These are phyloP conservation scores for Penicillium oxalicum DNA, from an alignment of 2,329 filamentous ascomycete species.

Conservation along the genomic window DNA sequence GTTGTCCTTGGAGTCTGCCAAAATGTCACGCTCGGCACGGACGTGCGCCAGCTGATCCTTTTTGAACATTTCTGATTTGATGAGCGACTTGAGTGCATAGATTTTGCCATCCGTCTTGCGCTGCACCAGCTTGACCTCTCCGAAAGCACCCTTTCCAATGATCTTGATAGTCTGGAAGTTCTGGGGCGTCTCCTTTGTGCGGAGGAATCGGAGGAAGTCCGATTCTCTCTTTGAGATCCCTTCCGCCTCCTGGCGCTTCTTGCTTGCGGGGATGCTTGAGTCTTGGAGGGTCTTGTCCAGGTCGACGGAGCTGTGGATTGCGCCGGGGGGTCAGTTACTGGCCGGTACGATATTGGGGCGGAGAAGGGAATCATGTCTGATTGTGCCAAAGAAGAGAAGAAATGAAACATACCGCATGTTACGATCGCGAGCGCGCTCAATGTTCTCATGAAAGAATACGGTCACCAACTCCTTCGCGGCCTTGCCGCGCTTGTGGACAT, in stretches of 20 bases:
- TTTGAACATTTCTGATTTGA: constrained; percentile 99
- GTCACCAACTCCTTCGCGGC: constrained; percentile 61
- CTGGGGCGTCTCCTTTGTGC: constrained; percentile 85
- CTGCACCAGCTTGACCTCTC: constrained; percentile 95
- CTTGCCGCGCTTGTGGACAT: constrained; percentile 67
- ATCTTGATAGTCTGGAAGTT: constrained; percentile 97
- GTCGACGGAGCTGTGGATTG: constrained; percentile 68
- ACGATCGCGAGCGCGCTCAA: constrained; percentile 87
- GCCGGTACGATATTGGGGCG: too few species aligned
- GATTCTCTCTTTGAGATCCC: constrained; percentile 82
- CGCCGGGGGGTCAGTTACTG: too few species aligned
- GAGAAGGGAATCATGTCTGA: too few species aligned
- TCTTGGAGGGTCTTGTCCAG: constrained; percentile 81
- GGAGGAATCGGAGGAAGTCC: constrained; percentile 86
- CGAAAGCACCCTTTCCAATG: constrained; percentile 97
- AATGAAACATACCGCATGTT: constrained; percentile 69
- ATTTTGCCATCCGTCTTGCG: constrained; percentile 95
- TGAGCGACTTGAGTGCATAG: constrained; percentile 95
- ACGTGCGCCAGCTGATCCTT: constrained; percentile 98
- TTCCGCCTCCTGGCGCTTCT: constrained; percentile 79
- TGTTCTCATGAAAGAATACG: constrained; percentile 95
- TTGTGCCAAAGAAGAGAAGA: too few species aligned
- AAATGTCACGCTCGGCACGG: constrained; percentile 91
- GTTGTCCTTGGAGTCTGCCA: constrained; percentile 93
- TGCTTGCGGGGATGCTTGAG: constrained; percentile 63